These are phyloP conservation scores for Chaetoscypha palmicola DNA, from an alignment of 2,329 filamentous ascomycete species.

Conservation along the genomic window DNA sequence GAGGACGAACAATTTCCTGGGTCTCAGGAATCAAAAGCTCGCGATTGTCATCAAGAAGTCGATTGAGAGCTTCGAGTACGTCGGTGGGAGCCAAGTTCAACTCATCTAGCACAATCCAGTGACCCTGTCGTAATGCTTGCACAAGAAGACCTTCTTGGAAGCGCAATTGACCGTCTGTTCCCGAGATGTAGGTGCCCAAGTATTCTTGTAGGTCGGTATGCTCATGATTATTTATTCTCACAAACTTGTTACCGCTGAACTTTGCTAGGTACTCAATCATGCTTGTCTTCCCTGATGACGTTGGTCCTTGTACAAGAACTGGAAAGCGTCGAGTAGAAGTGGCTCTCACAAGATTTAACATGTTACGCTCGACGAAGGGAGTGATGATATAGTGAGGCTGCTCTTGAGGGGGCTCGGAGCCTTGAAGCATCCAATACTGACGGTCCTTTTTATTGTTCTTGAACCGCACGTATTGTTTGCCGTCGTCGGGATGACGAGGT, in stretches of 20 bases:
- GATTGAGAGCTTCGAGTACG: constrained; percentile 91
- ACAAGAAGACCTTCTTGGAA: constrained; percentile 95
- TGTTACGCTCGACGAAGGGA: constrained; percentile 86
- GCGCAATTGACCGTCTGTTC: constrained; percentile 70
- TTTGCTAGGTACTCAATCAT: constrained; percentile 99
- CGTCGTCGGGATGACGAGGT: constrained; percentile 70
- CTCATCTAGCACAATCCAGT: constrained; percentile 98
- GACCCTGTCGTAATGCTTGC: constrained; percentile 82
- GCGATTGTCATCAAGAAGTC: constrained; percentile 90
- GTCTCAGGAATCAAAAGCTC: constrained; percentile 95
- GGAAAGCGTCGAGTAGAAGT: constrained; percentile 89
- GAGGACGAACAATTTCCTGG: constrained; percentile 85
- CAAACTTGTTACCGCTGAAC: constrained; percentile 91
- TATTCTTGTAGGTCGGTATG: constrained; percentile 98
- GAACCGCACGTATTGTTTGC: constrained; percentile 72
- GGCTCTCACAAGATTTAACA: constrained; percentile 89
- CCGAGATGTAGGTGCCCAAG: constrained; percentile 86
- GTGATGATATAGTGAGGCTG: constrained; percentile 94
- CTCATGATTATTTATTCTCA: constrained; percentile 99
- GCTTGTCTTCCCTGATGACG: constrained; percentile 95
- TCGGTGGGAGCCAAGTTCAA: constrained; percentile 95
- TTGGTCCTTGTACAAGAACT: constrained; percentile 91
- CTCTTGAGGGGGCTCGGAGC: constrained; percentile 57
- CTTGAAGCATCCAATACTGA: constrained; percentile 86
- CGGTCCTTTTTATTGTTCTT: constrained; percentile 55